phyloP scores from a whole-genome alignment of 75 land plant genomes.

The Gnetum montanum region DNA sequence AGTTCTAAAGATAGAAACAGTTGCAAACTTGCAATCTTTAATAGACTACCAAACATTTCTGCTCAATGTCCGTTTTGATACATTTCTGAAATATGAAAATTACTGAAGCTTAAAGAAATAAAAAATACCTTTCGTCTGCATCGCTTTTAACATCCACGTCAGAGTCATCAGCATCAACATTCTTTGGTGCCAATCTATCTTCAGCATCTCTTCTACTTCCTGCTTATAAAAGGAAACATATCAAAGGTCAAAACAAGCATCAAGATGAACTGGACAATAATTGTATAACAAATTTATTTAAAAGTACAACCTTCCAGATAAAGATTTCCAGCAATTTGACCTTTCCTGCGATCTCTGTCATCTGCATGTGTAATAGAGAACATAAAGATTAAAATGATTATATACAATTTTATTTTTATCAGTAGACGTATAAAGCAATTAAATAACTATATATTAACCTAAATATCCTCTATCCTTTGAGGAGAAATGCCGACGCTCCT shows the following conservation, averaged over 20 bases:
- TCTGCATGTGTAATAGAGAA: constrained; percentile 37
- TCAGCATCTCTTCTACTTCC: constrained; percentile 68
- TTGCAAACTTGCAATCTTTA: too few relatives aligned
- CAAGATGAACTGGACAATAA: too few relatives aligned
- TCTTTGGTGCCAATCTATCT: constrained; percentile 57
- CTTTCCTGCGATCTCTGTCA: constrained; percentile 76
- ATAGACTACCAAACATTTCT: too few relatives aligned
- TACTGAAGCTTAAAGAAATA: too few relatives aligned
- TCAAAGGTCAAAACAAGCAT: neutral
- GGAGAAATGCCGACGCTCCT: constrained; percentile 85
- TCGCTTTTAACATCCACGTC: constrained; percentile 79
- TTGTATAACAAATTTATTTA: neutral
- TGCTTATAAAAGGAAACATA: constrained; percentile 9
- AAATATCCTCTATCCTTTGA: constrained; percentile 65
- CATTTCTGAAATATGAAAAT: too few relatives aligned
- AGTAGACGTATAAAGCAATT: too few relatives aligned
- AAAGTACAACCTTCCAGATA: constrained; percentile 48
- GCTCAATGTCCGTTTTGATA: too few relatives aligned
- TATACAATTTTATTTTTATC: too few relatives aligned
- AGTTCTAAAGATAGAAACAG: too few relatives aligned
- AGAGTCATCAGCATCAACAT: constrained; percentile 92
- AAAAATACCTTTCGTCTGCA: constrained; percentile 64
- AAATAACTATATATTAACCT: constrained; percentile 14
- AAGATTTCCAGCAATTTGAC: constrained; percentile 23
- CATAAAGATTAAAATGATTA: too few relatives aligned